These are phyloP conservation scores for Phytophthora macrochlamydospora DNA, from an alignment of 352 stramenopile genomes.

Conservation along the genomic window DNA sequence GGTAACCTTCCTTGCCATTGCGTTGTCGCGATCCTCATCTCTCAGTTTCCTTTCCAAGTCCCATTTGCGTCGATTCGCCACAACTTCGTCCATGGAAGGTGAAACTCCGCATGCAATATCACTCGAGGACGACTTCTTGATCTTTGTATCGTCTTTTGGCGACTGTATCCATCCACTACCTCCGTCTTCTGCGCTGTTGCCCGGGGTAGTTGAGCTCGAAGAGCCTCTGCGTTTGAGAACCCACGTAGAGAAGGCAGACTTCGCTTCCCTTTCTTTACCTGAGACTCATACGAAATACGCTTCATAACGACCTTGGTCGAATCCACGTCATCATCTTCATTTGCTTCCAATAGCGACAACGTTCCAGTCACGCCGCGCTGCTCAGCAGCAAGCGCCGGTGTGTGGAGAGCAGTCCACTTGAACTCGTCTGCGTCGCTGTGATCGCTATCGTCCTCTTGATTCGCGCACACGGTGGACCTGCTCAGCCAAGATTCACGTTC, in stretches of 20 bases:
- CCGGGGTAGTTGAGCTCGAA: slow-evolving; percentile 29
- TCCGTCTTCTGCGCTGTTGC: slow-evolving; percentile 8
- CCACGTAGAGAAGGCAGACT: slow-evolving; percentile 31
- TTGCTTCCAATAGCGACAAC: not conserved
- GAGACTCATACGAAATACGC: not conserved
- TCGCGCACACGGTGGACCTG: slow-evolving; percentile 58
- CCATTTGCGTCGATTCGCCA: slow-evolving; percentile 32
- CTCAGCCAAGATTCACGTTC: slow-evolving; percentile 56
- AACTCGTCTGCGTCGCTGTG: slow-evolving; percentile 19
- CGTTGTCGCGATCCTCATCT: not conserved
- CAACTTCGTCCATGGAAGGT: slow-evolving; percentile 15
- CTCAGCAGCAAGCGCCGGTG: slow-evolving; percentile 6
- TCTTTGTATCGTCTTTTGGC: not conserved
- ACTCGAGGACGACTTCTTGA: slow-evolving; percentile 6
- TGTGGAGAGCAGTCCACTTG: slow-evolving; percentile 28
- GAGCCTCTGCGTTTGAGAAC: slow-evolving; percentile 31
- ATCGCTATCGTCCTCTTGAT: slow-evolving; percentile 34
- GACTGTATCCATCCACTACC: not conserved
- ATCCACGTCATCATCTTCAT: not conserved
- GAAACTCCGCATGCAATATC: slow-evolving; percentile 2
- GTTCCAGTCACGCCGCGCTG: not conserved
- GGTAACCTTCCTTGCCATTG: not conserved
- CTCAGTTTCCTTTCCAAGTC: slow-evolving; percentile 24
- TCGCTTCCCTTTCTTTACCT: slow-evolving; percentile 13
- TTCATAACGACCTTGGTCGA: not conserved